Evolutionary conservation across 2,329 filamentous ascomycete species (phyloP).

Genomic region (Phyllosticta paracitricarpa): DNA sequence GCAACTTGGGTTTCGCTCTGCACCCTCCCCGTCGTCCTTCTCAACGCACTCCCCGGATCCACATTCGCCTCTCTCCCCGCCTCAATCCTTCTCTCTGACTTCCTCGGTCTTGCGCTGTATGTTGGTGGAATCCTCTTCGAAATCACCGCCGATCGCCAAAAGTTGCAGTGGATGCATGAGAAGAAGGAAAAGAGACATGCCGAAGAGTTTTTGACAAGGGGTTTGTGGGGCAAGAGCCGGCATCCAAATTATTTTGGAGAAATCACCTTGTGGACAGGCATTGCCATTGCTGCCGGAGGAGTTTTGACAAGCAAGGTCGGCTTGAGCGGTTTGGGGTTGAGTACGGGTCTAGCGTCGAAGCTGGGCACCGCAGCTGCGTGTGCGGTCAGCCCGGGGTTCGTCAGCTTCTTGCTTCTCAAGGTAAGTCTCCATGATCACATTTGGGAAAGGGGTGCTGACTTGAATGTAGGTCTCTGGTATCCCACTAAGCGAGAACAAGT

Average conservation of each 20-base stretch:
- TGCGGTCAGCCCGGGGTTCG: conserved; percentile 54
- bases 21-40: conserved; percentile 52
- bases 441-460: conserved; percentile 4
- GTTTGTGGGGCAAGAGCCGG: conserved; percentile 50
- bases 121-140: conserved; percentile 51
- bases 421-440: conserved; percentile 31
- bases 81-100: conserved; percentile 40
- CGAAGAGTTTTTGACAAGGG: conserved; percentile 55
- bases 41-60: conserved; percentile 51
- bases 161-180: conserved; percentile 49
- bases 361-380: conserved; percentile 41
- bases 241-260: conserved; percentile 70
- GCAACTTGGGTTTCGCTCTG: conserved; percentile 60
- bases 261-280: conserved; percentile 57
- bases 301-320: conserved; percentile 45
- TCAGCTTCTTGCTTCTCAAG: conserved; percentile 52
- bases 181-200: conserved; percentile 56
- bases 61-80: conserved; percentile 41
- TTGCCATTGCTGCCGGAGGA: conserved; percentile 50
- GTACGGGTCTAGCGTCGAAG: conserved; percentile 33
- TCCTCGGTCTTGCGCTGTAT: conserved; percentile 49
- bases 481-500: conserved; percentile 58
- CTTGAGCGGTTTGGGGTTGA: conserved; percentile 48
- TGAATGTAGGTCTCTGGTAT: conserved; percentile 39
- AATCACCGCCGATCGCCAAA: conserved; percentile 53